Base-by-base conservation (phyloP, 1,284 basidiomycete species). In the Cerioporus squamosus region DNA sequence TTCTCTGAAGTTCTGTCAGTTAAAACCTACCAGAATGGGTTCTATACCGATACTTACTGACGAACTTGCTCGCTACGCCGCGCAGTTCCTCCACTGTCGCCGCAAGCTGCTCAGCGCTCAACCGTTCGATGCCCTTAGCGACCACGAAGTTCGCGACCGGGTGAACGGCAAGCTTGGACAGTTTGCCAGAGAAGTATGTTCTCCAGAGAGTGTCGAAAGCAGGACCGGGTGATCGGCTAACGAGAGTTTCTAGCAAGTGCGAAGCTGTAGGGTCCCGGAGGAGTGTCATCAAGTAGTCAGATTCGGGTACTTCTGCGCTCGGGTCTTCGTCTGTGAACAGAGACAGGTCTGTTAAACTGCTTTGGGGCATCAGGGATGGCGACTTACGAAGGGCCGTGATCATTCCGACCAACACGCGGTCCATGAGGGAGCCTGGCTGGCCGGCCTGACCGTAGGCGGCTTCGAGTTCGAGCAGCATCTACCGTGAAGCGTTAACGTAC, bases 61-160 rank as follows among this genome's bases (percentile, higher is more conserved):
- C 79, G 48, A 84, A 67, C 58, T 80, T 82, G 49, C 68, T 75
- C 81, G 78, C 73, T 70, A 84, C 75, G 38, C 81, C 80, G 23
- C 74, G 75, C 70, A 93, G 81, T 59, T 88, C 85, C 50, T 76
- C 74, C 42, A 88, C 75, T 1, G 88, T 78, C n/a, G 79, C 79
- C 4, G 72, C 68, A n/a, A 97, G 70, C 60, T 89, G 83, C 5
- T 77, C 74, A 7, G 72, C 74, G 29, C 81, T 79, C 18, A 88
- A 72, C 40, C 91, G 79, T 50, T 84, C 82, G 15, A 96, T 64
- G 0, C 88, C 91, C 68, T 87, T 90, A 0, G 94, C 90, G 6
- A 95, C 81, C 17, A 97, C 94, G 68, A 94, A 98, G 71, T 97
- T 97, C 22, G 92, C 93, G 3, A 95, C 91, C 1, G 95, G 94